These are phyloP conservation scores for Penicillium dipodomyicola DNA, from an alignment of 495 filamentous ascomycete genomes.

Conservation along the genomic window DNA sequence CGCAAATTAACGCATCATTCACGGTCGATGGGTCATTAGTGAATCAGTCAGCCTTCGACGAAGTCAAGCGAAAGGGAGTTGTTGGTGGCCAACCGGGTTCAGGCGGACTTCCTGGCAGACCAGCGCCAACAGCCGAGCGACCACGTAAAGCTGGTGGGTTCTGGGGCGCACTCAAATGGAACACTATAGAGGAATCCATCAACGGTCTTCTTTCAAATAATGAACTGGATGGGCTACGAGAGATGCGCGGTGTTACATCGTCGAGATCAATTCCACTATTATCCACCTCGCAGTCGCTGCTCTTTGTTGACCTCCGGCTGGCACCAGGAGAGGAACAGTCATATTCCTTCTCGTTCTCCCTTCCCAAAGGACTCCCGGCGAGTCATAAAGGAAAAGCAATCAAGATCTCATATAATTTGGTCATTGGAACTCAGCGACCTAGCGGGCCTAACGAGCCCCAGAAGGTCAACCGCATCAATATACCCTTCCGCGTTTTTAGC, in stretches of 20 bases:
- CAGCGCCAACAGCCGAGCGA: conserved; percentile 50
- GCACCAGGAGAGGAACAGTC: conserved; percentile 85
- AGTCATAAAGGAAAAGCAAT: conserved; percentile 90
- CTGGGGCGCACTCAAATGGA: conserved; percentile 83
- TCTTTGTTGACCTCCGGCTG: conserved; percentile 90
- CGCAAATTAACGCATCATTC: conserved; percentile 89
- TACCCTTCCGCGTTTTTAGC: conserved; percentile 92
- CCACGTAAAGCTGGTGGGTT: conserved; percentile 75
- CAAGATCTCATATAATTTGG: conserved; percentile 86
- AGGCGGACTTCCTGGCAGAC: conserved; percentile 56
- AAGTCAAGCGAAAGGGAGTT: conserved; percentile 91
- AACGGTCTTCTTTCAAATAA: conserved; percentile 79
- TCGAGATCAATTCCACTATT: conserved; percentile 83
- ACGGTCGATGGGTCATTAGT: conserved; percentile 88
- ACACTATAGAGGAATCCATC: conserved; percentile 81
- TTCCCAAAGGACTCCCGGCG: conserved; percentile 85
- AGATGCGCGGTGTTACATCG: conserved; percentile 81
- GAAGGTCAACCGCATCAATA: conserved; percentile 80
- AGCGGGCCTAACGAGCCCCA: conserved; percentile 74
- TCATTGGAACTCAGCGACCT: conserved; percentile 88
- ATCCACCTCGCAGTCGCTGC: conserved; percentile 92
- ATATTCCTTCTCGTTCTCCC: conserved; percentile 78
- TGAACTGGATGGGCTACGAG: conserved; percentile 87
- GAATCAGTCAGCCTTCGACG: conserved; percentile 86
- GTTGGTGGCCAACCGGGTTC: conserved; percentile 78